Evolutionary conservation across 495 filamentous ascomycete species (phyloP).

Genomic region (Talaromyces borbonicus): DNA sequence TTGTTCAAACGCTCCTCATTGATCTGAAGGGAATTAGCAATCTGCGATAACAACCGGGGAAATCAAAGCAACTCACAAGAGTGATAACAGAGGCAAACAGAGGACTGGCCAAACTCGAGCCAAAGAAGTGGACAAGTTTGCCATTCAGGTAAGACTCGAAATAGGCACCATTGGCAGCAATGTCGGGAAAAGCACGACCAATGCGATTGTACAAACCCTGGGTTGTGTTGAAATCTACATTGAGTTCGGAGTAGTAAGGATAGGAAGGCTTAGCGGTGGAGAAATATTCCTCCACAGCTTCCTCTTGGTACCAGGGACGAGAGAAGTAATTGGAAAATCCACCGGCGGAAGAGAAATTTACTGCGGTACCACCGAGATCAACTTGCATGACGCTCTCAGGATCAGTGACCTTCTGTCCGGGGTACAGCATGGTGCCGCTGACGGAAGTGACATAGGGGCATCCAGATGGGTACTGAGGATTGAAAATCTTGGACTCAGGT

Average conservation of each 20-base stretch:
- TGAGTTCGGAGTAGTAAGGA: constrained; percentile 18
- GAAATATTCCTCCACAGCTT: constrained; percentile 28
- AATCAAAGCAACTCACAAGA: not conserved
- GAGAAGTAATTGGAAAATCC: constrained; percentile 39
- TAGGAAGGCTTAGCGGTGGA: constrained; percentile 26
- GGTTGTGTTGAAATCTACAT: constrained; percentile 17
- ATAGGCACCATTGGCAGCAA: constrained; percentile 17
- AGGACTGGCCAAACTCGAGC: constrained; percentile 6
- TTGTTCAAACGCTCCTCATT: constrained; percentile 37
- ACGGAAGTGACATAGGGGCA: constrained; percentile 40
- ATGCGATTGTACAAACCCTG: constrained; percentile 18
- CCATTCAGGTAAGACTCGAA: constrained; percentile 3
- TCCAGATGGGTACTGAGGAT: constrained; percentile 24
- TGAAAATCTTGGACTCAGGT: constrained; percentile 21
- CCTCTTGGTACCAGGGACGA: constrained; percentile 18
- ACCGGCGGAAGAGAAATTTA: constrained; percentile 34
- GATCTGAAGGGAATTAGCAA: constrained; percentile 15
- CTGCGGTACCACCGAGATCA: constrained; percentile 15
- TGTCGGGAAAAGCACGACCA: constrained; percentile 26
- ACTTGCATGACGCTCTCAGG: constrained; percentile 25
- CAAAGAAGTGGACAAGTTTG: constrained; percentile 7
- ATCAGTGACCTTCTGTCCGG: constrained; percentile 18
- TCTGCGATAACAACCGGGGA: not conserved
- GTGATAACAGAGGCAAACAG: constrained; percentile 8
- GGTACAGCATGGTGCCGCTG: constrained; percentile 27